These are phyloP conservation scores for Ilyonectria sp. DNA, from an alignment of 2,329 filamentous ascomycete genomes.

Conservation along the genomic window DNA sequence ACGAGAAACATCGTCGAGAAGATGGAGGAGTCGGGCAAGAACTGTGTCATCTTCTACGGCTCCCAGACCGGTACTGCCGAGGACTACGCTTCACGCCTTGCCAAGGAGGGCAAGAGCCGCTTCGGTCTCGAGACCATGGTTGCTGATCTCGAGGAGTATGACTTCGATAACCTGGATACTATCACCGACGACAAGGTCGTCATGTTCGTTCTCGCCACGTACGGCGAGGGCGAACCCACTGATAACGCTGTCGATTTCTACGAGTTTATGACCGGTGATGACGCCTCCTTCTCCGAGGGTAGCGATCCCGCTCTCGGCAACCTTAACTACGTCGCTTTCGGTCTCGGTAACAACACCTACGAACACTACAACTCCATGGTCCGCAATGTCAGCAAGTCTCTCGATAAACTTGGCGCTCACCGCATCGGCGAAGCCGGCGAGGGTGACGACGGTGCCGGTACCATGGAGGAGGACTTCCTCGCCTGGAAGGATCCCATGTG, in stretches of 20 bases:
- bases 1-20: conserved; percentile 95
- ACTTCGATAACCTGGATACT: conserved; percentile 92
- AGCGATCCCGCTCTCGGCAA: conserved; percentile 81
- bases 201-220: conserved; percentile 97
- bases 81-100: conserved; percentile 95
- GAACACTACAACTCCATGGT: conserved; percentile 99
- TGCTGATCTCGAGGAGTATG: conserved; percentile 97
- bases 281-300: conserved; percentile 84
- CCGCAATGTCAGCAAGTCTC: conserved; percentile 86
- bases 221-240: conserved; percentile 97
- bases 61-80: conserved; percentile 99
- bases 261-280: conserved; percentile 91
- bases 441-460: conserved; percentile 97
- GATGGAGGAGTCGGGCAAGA: conserved; percentile 95
- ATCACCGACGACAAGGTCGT: conserved; percentile 92
- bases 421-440: conserved; percentile 92
- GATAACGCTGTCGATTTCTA: conserved; percentile 99
- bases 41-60: conserved; percentile 98
- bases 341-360: conserved; percentile 98
- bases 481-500: conserved; percentile 99
- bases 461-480: conserved; percentile 99
- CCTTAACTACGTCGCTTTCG: conserved; percentile 95
- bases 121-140: conserved; percentile 99
- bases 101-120: conserved; percentile 96
- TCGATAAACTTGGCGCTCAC: conserved; percentile 86